Conservation (phyloP, 768 basidiomycete species). For the Sarcomyxa edulis region DNA sequence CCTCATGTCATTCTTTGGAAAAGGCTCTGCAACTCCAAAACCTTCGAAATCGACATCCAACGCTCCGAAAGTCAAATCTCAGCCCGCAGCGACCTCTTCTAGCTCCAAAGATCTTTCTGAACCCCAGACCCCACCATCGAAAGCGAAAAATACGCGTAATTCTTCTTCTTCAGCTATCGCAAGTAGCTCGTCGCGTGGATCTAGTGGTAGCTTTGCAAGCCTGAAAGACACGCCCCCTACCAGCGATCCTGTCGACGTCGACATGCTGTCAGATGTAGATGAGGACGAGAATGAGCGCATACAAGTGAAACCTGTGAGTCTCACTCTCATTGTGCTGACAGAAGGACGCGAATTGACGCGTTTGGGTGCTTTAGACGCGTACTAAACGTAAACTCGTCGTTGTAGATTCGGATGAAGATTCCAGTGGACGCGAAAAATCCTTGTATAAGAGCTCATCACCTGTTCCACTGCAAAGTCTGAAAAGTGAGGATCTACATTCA, state of each 20-base stretch:
- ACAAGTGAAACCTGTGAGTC: conserved; percentile 27
- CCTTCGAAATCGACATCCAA: too few species aligned
- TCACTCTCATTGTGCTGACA: not conserved
- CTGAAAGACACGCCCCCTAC: conserved; percentile 63
- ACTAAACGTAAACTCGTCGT: conserved; percentile 66
- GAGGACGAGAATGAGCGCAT: conserved; percentile 25
- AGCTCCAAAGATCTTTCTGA: too few species aligned
- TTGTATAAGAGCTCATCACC: conserved; percentile 20
- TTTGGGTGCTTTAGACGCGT: conserved; percentile 23
- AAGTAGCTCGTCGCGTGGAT: conserved; percentile 36
- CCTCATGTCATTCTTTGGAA: conserved; percentile 8
- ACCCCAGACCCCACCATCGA: not conserved
- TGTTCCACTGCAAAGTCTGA: conserved; percentile 28
- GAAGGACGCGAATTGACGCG: not conserved
- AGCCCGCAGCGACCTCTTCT: too few species aligned
- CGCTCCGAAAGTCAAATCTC: too few species aligned
- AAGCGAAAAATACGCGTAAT: conserved; percentile 1
- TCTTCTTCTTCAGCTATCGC: conserved; percentile 3
- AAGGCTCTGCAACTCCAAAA: not conserved
- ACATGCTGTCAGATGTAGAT: conserved; percentile 56
- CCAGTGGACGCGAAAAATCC: conserved; percentile 18
- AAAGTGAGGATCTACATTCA: conserved; percentile 1
- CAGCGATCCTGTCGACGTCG: conserved; percentile 73
- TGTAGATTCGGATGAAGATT: conserved; percentile 71
- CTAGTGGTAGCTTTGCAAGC: conserved; percentile 42